Evolutionary conservation across 208 protist species (phyloP), one percentile per base, ranked within the genome.

Genomic region (Crithidia bombi): DNA sequence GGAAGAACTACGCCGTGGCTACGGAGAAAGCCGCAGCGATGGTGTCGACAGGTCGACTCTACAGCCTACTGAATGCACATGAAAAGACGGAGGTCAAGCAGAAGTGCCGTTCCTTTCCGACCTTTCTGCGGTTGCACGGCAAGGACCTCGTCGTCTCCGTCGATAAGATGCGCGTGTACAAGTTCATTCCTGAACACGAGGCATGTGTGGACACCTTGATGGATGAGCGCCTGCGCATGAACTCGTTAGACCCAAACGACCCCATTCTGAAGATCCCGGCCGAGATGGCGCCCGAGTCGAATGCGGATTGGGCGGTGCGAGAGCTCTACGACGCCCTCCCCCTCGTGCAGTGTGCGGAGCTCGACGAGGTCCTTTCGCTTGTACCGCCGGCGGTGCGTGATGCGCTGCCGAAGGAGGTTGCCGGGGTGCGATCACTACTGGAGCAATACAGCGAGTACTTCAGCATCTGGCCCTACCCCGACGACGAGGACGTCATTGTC

Each of bases 281-380:
- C 0, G 59, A 66, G 21, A 94, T 92, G 80, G 67, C 83, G 36
- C 73, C 83, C 12, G 79, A 90, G 11, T 65, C 49, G 23, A 90
- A 74, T 39, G 75, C 85, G n/a, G 89, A 91, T 26, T 87, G 81
- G 81, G 87, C 87, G 2, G 74, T 96, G 39, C 66, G 79, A n/a
- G 87, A 90, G 69, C 44, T 96, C n/a, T 96, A 94, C 73, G 89
- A 96, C 50, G 85, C 89, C 12, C 81, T 96, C 11, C 91, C 91
- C 23, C 76, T 96, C 43, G 87, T 84, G 65, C 86, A 93, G 73
- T 93, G 87, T 59, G 89, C 81, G 1, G 83, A 89, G 54, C 70
- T 96, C 35, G 79, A 83, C 19, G 91, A 96, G 36, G 75, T 96
- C 35, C 82, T 96, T 14, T 78, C 74, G 17, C 65, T 96, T 15